A percentile compares a stretch with the other conserved stretches of the same genome.
These are phyloP conservation scores for Mollisiaceae sp. DNA, from an alignment of 2,329 filamentous ascomycete genomes.

Conservation along the genomic window DNA sequence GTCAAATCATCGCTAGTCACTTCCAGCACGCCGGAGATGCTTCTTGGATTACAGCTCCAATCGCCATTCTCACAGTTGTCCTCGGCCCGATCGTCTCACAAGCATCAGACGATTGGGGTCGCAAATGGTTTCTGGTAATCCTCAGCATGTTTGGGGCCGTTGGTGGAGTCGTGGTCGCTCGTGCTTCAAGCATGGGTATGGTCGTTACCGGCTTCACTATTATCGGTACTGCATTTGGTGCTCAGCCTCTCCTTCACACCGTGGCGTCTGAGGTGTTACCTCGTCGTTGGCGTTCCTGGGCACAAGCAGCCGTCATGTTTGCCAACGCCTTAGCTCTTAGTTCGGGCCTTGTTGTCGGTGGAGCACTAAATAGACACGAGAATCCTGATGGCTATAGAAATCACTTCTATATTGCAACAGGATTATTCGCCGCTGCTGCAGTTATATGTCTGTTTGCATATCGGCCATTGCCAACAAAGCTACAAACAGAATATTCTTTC, in stretches of 20 bases:
- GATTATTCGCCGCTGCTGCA: slow-evolving; percentile 38
- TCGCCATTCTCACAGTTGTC: slow-evolving; percentile 47
- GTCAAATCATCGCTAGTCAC: slow-evolving; percentile 7
- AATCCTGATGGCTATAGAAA: slow-evolving; percentile 45
- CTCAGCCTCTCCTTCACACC: slow-evolving; percentile 47
- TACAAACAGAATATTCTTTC: slow-evolving; percentile 38
- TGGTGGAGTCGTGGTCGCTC: slow-evolving; percentile 45
- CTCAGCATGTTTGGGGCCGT: slow-evolving; percentile 44
- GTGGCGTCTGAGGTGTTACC: slow-evolving; percentile 49
- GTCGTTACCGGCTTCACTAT: slow-evolving; percentile 46
- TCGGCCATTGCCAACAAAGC: slow-evolving; percentile 40
- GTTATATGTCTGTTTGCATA: slow-evolving; percentile 42
- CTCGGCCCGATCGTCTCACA: slow-evolving; percentile 48
- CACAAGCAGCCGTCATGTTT: slow-evolving; percentile 41
- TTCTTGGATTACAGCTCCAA: slow-evolving; percentile 44
- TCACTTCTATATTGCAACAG: slow-evolving; percentile 46
- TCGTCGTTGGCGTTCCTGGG: slow-evolving; percentile 44
- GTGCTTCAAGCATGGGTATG: slow-evolving; percentile 44
- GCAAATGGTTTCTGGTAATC: slow-evolving; percentile 47
- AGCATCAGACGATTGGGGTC: slow-evolving; percentile 49
- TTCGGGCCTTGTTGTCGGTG: slow-evolving; percentile 45
- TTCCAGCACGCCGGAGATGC: slow-evolving; percentile 12
- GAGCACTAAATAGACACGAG: slow-evolving; percentile 41
- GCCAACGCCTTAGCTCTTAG: slow-evolving; percentile 39
- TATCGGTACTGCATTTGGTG: slow-evolving; percentile 45